A percentile compares a stretch with the other conserved stretches of the same genome.
phyloP scores from a whole-genome alignment of 176 grass and related monocot genomes.

The Raddia distichophylla region DNA sequence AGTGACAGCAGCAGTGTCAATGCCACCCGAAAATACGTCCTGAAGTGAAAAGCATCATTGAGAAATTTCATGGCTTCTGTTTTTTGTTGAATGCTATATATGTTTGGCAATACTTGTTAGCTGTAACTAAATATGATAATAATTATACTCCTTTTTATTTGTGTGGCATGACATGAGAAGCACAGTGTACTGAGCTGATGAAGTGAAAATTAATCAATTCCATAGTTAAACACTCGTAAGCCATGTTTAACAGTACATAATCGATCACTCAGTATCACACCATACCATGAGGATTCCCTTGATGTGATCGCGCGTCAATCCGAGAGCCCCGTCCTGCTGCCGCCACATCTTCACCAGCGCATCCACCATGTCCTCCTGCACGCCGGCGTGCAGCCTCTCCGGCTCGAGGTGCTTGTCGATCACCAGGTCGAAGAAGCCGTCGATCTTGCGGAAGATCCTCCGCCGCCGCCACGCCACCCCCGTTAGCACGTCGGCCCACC shows the following conservation, averaged over 20 bases:
- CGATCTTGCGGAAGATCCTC: slow-evolving; percentile 35
- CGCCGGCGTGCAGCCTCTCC: neutral
- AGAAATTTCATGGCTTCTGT: no score
- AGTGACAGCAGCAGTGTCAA: slow-evolving; percentile 42
- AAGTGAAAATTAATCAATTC: no score
- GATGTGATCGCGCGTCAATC: slow-evolving; percentile 38
- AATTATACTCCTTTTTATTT: no score
- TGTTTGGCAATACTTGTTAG: no score
- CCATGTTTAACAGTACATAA: no score
- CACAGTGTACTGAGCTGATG: no score
- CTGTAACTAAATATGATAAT: no score
- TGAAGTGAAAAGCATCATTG: slow-evolving; percentile 9
- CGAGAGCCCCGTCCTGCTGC: slow-evolving; percentile 12
- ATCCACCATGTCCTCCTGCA: slow-evolving; percentile 58
- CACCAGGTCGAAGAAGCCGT: slow-evolving; percentile 48
- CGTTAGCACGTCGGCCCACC: slow-evolving; percentile 35
- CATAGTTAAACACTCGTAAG: no score
- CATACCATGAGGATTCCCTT: slow-evolving; percentile 53
- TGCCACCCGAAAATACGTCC: slow-evolving; percentile 47
- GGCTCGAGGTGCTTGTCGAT: slow-evolving; percentile 49
- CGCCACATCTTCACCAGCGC: slow-evolving; percentile 56
- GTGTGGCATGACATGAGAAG: no score
- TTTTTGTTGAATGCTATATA: no score
- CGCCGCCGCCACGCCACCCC: neutral
- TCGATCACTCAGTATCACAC: neutral